Evolutionary conservation across 139 green algal species (phyloP).

Genomic region (Picochlorum sp.): DNA sequence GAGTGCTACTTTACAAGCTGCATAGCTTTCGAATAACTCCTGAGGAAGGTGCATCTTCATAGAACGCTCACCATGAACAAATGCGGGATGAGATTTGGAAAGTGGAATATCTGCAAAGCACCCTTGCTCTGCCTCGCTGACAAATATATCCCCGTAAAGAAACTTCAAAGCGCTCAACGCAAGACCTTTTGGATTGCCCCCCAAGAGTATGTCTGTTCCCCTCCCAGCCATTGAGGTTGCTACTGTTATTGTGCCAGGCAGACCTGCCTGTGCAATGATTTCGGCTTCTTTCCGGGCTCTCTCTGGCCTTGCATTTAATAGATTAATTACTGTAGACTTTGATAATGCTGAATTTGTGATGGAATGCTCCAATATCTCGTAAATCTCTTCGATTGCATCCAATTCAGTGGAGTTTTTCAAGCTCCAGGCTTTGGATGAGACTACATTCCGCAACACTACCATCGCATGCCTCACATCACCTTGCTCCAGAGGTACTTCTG

Average conservation of each 20-base stretch:
- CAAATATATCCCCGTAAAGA: too few species aligned
- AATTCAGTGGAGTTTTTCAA: background rate
- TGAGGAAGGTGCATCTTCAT: too few species aligned
- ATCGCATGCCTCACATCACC: background rate
- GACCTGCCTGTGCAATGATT: conserved; percentile 63
- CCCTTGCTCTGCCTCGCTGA: too few species aligned
- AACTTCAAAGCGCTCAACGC: conserved; percentile 15
- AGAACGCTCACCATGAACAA: too few species aligned
- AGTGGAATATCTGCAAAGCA: too few species aligned
- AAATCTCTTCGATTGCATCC: background rate
- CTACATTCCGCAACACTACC: background rate
- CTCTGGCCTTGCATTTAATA: conserved; percentile 65
- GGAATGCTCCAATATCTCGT: background rate
- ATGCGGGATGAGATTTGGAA: too few species aligned
- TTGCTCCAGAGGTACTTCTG: conserved; percentile 57
- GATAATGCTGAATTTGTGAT: background rate
- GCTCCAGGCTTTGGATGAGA: background rate
- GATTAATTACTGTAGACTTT: background rate
- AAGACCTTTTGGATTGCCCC: conserved; percentile 58
- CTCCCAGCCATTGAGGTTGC: conserved; percentile 73
- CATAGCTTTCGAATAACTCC: too few species aligned
- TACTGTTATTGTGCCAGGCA: conserved; percentile 62
- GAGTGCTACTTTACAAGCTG: too few species aligned
- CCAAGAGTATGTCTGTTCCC: conserved; percentile 75
- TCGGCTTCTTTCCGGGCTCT: conserved; percentile 61